These are phyloP conservation scores for Lentinula sp. DNA, from an alignment of 768 basidiomycete genomes.

Conservation along the genomic window DNA sequence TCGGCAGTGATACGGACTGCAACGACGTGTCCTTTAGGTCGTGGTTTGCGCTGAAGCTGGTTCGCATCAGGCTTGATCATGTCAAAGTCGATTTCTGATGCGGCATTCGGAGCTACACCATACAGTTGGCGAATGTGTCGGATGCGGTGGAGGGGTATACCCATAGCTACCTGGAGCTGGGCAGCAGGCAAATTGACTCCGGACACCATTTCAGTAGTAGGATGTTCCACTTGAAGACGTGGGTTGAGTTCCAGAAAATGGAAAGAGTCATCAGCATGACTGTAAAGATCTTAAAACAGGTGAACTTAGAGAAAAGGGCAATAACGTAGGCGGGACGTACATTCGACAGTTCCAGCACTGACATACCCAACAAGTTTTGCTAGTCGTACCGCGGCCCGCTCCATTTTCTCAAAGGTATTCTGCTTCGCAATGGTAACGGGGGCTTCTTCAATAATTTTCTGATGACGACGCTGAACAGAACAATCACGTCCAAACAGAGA, in stretches of 20 bases:
- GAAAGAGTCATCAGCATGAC: slow-evolving; percentile 87
- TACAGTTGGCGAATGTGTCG: slow-evolving; percentile 94
- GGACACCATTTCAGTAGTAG: slow-evolving; percentile 99
- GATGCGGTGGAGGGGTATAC: slow-evolving; percentile 91
- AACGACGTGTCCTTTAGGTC: slow-evolving; percentile 96
- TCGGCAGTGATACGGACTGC: slow-evolving; percentile 99
- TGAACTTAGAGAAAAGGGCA: slow-evolving; percentile 2
- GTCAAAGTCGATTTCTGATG: slow-evolving; percentile 95
- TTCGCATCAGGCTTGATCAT: slow-evolving; percentile 85
- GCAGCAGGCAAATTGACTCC: slow-evolving; percentile 98
- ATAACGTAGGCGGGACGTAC: slow-evolving; percentile 34
- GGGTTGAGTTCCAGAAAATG: slow-evolving; percentile 99
- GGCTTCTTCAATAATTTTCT: slow-evolving; percentile 99
- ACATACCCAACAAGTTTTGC: slow-evolving; percentile 99
- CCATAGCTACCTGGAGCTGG: slow-evolving; percentile 97
- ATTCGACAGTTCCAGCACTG: slow-evolving; percentile 97
- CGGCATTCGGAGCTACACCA: slow-evolving; percentile 84
- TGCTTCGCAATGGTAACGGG: slow-evolving; percentile 95
- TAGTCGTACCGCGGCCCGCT: slow-evolving; percentile 97
- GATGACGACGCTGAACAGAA: slow-evolving; percentile 97
- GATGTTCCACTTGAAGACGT: slow-evolving; percentile 99
- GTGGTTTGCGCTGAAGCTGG: slow-evolving; percentile 88
- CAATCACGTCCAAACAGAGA: slow-evolving; percentile 99
- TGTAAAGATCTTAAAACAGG: slow-evolving; percentile 74
- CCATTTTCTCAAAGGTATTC: slow-evolving; percentile 94